Evolutionary conservation across 208 protist species (phyloP).

Genomic region (Acanthamoeba sp.): DNA sequence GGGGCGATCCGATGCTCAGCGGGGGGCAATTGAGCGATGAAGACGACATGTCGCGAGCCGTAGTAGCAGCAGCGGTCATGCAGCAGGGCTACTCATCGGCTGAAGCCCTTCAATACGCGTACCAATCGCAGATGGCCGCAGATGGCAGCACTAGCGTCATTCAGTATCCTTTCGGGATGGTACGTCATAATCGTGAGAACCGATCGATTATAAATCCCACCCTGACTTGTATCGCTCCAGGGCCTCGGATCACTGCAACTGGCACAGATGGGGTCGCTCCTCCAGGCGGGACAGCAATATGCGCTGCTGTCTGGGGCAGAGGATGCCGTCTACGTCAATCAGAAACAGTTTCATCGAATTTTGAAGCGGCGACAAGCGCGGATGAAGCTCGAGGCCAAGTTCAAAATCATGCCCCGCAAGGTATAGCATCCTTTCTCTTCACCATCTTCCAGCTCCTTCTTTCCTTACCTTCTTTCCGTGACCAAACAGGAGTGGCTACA

Average conservation of each 20-base stretch:
- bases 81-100: neutral
- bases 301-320: constrained; percentile 59
- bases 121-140: neutral
- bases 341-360: constrained; percentile 88
- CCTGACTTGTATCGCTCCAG: neutral
- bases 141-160: neutral
- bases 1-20: neutral
- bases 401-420: constrained; percentile 73
- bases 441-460: neutral
- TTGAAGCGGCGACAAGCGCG: constrained; percentile 84
- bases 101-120: constrained; percentile 5
- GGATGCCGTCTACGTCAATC: constrained; percentile 87
- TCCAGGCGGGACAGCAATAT: constrained; percentile 30
- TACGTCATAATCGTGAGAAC: neutral
- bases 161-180: constrained; percentile 36
- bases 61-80: neutral
- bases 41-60: neutral
- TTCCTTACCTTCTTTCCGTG: neutral
- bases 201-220: neutral
- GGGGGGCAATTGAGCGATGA: neutral
- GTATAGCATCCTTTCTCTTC: neutral
- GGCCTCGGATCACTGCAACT: constrained; percentile 30
- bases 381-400: constrained; percentile 83
- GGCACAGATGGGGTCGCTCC: constrained; percentile 20
- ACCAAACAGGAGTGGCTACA: constrained; percentile 82